phyloP scores from a whole-genome alignment of 2,329 filamentous ascomycete species.

The Talaromyces islandicus region DNA sequence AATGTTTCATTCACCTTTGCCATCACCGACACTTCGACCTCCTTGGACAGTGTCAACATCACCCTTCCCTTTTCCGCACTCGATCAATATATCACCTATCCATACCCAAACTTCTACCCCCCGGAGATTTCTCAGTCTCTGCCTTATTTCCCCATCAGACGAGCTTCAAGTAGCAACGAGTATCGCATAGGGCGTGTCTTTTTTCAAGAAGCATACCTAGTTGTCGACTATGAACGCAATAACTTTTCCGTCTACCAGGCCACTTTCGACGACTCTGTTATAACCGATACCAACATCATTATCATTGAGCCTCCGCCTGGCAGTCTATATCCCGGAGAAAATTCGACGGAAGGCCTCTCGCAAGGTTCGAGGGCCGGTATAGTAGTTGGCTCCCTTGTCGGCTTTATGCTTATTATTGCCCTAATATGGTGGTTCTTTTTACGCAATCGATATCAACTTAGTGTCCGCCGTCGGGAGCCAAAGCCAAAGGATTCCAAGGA shows the following conservation, averaged over 20 bases:
- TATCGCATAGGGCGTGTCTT: slow-evolving; percentile 36
- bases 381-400: not conserved
- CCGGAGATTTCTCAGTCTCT: not conserved
- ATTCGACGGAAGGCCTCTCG: not conserved
- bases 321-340: not conserved
- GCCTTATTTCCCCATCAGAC: slow-evolving; percentile 35
- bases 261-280: slow-evolving; percentile 18
- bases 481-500: not conserved
- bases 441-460: not conserved
- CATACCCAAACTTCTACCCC: not conserved
- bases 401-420: not conserved
- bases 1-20: not conserved
- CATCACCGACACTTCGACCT: not conserved
- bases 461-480: not conserved
- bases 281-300: slow-evolving; percentile 1
- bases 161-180: slow-evolving; percentile 25
- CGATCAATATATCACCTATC: slow-evolving; percentile 11
- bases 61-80: slow-evolving; percentile 15
- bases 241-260: slow-evolving; percentile 31
- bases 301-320: not conserved
- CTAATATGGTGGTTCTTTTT: not conserved
- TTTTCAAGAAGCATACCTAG: slow-evolving; percentile 36
- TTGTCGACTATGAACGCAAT: slow-evolving; percentile 31
- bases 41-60: not conserved
- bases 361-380: not conserved